Base-by-base conservation (phyloP, 192 early-diverging fungal species). In the Umbelopsis ramanniana region DNA sequence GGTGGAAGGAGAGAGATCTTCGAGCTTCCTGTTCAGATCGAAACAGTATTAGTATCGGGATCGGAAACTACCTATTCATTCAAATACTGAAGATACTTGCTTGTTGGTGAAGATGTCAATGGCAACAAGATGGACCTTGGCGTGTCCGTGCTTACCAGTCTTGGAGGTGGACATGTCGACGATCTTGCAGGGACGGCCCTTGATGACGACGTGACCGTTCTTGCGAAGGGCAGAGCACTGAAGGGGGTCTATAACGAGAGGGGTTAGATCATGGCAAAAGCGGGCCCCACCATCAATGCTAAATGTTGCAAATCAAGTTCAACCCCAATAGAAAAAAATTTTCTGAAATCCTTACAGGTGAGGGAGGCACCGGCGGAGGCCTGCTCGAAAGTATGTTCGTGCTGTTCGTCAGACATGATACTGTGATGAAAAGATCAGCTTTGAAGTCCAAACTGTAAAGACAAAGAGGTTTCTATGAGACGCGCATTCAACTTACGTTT, bases 141-240 rank as follows among this genome's bases (percentile, higher is more conserved):
- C 98, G 91, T 99, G 98, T 70, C 97, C 98, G 94, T 99, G 98
- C 95, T 99, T 99, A 81, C 98, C 98, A 76, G 98, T 99, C 93
- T 99, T 99, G 87, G 97, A 98, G 85, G 98, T 99, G 68, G 96
- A 96, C 95, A 99, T 98, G 81, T 98, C 96, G 60, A 97, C 90
- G 68, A 99, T 97, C 93, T 98, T 99, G 91, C 98, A 99, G 81
- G 98, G 98, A 70, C 96, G 94, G 71, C 95, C 94, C 91, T 98
- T 99, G 82, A 99, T 93, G 72, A 96, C 90, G 76, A 99, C 98
- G 87, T 92, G 89, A 19, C 97, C 98, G 90, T 92, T 93, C 92
- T 98, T 99, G 83, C 98, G 92, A 77, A 99, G 94, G 75, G 96
- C 95, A 84, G 98, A 99, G 88, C 98, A 99, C 90, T 98, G 96